Base-by-base conservation (phyloP, 768 basidiomycete species). In the Pulveroboletus sp. region DNA sequence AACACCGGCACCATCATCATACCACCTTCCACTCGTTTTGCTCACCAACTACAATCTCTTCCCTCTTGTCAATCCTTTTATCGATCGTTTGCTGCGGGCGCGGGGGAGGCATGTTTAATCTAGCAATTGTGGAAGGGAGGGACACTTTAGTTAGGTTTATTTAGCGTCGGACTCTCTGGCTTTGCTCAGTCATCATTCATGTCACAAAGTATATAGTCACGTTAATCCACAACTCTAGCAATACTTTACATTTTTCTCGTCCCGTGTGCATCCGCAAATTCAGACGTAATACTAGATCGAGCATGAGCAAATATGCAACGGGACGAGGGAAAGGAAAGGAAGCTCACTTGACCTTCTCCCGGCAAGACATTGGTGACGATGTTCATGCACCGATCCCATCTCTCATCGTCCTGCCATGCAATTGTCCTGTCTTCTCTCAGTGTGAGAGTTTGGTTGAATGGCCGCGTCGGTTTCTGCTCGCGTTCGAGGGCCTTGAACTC, bases 341-440 rank as follows among this genome's bases (percentile, higher is more conserved):
- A n/a, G n/a, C 24, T 31, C 1, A 46, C 43, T 7, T 26, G 49
- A 55, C 51, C 50, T 57, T 66, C 59, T 26, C 61, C 54, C 17
- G 58, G 58, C 18, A 77, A 48, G 7, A 68, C 57, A 43, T 57
- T 58, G n/a, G 57, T 61, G 21, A 21, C 21, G 42, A 75, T 42
- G 26, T 60, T 53, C 73, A 80, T 78, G 21, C 79, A 47, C 15
- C 69, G 63, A 21, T 79, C 73, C 81, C 83, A 89, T 40, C 68
- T 67, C 40, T 53, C 56, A 58, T 89, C 86, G 26, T 69, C 58
- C 35, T 62, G 68, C 84, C 86, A 89, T 8, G 54, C 65, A 15
- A 87, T 78, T 8, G 57, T 64, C 41, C 70, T 72, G 56, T 84
- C 78, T 43, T 74, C 73, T 38, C 69, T 70, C 54, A 89, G 63